Base-by-base conservation (phyloP, 2,329 filamentous ascomycete species). In the Monilinia vaccinii-corymbosi region DNA sequence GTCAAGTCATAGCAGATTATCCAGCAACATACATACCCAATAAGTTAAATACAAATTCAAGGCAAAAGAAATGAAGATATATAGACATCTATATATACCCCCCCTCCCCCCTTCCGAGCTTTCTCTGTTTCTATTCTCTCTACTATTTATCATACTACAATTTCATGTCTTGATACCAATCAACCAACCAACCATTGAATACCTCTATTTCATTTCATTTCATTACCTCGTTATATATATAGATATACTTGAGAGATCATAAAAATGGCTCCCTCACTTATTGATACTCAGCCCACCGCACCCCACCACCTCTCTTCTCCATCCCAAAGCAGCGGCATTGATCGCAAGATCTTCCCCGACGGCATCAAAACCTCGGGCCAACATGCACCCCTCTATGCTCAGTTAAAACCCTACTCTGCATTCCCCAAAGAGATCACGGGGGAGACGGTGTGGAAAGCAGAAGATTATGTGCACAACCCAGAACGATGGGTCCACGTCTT, bases 381-480 rank as follows among this genome's bases (percentile, higher is more conserved):
- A 71, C 86, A 89, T 66, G 77, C 81, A 28, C 89, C 89, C 1
- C 72, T 88, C 38, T 86, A 86, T 69, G 78, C 84, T 36, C 75
- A 79, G 10, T 73, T 93, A n/a, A 77, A 75, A 52, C 81, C 87
- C 0, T 93, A 90, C 71, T 77, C 80, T 0, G 78, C 80, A 18
- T 93, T 92, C 68, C 89, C 89, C 47, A 81, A 82, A 61, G 74
- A 86, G 62, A 90, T 92, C 71, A 78, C 78, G 0, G 88, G 88
- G 13, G 81, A 82, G 0, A 92, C 88, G 0, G 83, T 89, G 34
- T 94, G 89, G 89, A 78, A 80, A 58, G 78, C 68, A n/a, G 68
- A 71, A 40, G 69, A 71, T 48, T 72, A 71, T 62, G 62, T 55
- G 7, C 64, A 70, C 47, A 71, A 69, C 49, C 69, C 68, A 3